Base-by-base conservation (phyloP, 2,329 filamentous ascomycete species). In the Passalora sequoiae region DNA sequence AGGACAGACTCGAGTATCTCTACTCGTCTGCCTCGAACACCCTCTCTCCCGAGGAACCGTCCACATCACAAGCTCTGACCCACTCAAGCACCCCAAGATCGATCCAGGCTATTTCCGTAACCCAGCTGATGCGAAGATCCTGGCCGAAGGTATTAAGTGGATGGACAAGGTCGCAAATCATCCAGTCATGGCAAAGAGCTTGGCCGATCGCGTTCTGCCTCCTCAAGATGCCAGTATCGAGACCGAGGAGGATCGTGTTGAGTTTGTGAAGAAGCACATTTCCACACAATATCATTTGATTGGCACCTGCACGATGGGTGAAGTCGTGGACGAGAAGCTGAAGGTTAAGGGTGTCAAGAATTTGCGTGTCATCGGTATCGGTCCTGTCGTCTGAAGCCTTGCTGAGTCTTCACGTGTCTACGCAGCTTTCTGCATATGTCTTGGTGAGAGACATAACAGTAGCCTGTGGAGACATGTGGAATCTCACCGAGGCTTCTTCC, bases 111-210 rank as follows among this genome's bases (percentile, higher is more conserved):
- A 63, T 44, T 54, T 63, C 42, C 52, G 53, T 13, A 54, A 63
- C 43, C 42, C 47, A 20, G 54, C 55, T 2, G 62, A 65, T 39
- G 55, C 57, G 10, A 56, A 58, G 17, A 57, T 64, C 20, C 46
- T 65, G 7, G 56, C 60, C 4, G 56, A 56, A 37, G 58, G 56
- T 3, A 53, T 65, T 40, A 56, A 59, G 29, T 62, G 75, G 43
- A 56, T 70, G 27, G 62, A 70, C 2, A 59, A 67, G 21, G 70
- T 77, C 60, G 64, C 66, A 4, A 58, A 67, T 6, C 67, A 65
- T 4, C 64, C 69, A 0, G 60, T 62, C 0, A 70, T 76, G 27
- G 63, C 63, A 0, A 57, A 69, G 20, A 69, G 58, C 12, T 67
- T 77, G 4, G 54, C 50, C 1, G 50, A 57, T 6, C 58, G 67